A percentile compares a stretch with the other conserved stretches of the same genome.
Evolutionary conservation across 208 protist species (phyloP).

Genomic region (Leishmania tarentolae): DNA sequence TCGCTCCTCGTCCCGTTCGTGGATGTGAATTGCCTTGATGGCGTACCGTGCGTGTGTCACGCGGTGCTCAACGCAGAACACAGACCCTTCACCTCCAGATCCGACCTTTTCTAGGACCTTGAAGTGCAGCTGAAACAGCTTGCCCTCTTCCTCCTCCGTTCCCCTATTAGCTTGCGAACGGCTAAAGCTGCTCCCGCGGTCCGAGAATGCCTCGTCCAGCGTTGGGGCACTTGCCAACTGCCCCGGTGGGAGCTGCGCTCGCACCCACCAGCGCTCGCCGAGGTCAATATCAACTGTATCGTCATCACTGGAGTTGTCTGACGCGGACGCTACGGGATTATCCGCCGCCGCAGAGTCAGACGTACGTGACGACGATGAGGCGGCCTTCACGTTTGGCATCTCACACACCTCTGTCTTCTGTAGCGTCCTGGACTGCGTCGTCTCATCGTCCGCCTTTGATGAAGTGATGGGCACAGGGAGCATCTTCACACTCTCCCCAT

Average conservation of each 20-base stretch:
- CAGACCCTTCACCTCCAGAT: constrained; percentile 69
- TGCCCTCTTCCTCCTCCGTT: constrained; percentile 38
- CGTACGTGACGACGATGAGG: not conserved
- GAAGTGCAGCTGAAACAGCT: constrained; percentile 82
- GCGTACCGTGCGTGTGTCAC: constrained; percentile 71
- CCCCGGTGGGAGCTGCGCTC: constrained; percentile 14
- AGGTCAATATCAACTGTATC: constrained; percentile 33
- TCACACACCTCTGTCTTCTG: not conserved
- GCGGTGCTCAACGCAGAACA: constrained; percentile 83
- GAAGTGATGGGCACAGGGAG: not conserved
- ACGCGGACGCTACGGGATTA: not conserved
- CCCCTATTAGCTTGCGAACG: constrained; percentile 13
- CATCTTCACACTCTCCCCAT: constrained; percentile 11
- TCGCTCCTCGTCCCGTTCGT: constrained; percentile 57
- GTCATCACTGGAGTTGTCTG: constrained; percentile 15
- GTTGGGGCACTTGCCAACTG: constrained; percentile 15
- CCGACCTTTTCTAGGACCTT: constrained; percentile 73
- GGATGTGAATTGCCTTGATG: constrained; percentile 80
- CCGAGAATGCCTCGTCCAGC: constrained; percentile 21
- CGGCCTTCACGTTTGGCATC: not conserved
- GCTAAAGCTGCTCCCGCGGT: constrained; percentile 18
- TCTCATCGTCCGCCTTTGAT: not conserved
- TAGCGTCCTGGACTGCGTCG: not conserved
- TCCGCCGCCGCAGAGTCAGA: not conserved
- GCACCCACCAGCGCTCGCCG: constrained; percentile 38